Percentiles rank a stretch among this genome's conserved stretches.
phyloP scores from a whole-genome alignment of 2,329 filamentous ascomycete genomes.

The Coniochaeta sp. region DNA sequence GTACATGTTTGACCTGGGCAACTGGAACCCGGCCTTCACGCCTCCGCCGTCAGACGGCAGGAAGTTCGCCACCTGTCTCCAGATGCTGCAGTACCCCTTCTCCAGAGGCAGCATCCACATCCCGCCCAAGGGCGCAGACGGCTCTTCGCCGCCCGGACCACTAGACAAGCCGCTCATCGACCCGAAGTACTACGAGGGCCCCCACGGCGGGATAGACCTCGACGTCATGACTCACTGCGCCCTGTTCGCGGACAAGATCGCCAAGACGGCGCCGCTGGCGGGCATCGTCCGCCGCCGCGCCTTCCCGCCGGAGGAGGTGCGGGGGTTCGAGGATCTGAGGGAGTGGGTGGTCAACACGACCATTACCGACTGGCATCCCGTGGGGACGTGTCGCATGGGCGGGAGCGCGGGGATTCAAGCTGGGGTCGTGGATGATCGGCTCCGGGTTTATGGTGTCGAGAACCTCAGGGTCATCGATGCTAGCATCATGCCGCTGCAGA shows the following conservation, averaged over 20 bases:
- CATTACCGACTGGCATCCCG: constrained; percentile 27
- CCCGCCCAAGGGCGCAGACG: constrained; percentile 5
- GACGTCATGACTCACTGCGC: constrained; percentile 10
- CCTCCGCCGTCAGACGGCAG: constrained; percentile 21
- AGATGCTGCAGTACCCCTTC: constrained; percentile 45
- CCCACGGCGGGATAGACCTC: constrained; percentile 23
- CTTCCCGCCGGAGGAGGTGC: constrained; percentile 4
- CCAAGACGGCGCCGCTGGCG: constrained; percentile 9
- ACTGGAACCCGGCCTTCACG: constrained; percentile 32
- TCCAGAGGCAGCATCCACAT: constrained; percentile 41
- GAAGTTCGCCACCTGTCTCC: constrained; percentile 39
- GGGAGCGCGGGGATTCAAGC: constrained; percentile 22
- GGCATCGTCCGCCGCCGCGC: constrained; percentile 10
- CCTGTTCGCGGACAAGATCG: constrained; percentile 13
- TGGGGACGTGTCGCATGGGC: constrained; percentile 37
- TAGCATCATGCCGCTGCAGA: constrained; percentile 38
- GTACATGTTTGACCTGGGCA: constrained; percentile 40
- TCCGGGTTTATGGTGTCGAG: constrained; percentile 38
- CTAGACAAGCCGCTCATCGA: constrained; percentile 29
- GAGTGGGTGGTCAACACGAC: constrained; percentile 11
- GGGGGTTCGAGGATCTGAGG: constrained; percentile 5
- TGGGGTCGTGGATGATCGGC: constrained; percentile 33
- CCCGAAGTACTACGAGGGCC: constrained; percentile 31
- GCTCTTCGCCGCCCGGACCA: constrained; percentile 6
- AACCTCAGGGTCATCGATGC: constrained; percentile 39